These are phyloP conservation scores for Suhomyces tanzawaensis DNA, from an alignment of 805 yeast species.

Conservation along the genomic window DNA sequence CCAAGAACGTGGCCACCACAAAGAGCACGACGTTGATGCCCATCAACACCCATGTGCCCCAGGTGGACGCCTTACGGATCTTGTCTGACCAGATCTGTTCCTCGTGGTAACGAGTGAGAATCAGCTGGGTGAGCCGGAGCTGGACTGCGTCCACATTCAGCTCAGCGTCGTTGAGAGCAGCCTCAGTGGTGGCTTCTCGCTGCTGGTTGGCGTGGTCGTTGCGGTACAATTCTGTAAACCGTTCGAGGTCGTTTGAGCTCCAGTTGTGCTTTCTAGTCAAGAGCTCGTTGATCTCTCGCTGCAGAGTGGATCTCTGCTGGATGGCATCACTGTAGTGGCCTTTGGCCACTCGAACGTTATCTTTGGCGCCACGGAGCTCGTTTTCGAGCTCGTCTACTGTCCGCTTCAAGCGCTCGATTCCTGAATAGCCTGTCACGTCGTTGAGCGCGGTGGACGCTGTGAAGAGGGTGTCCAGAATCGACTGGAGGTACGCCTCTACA, in stretches of 20 bases:
- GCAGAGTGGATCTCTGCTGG: constrained; percentile 62
- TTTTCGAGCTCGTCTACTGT: constrained; percentile 57
- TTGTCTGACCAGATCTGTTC: constrained; percentile 98
- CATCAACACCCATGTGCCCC: constrained; percentile 94
- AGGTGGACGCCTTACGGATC: constrained; percentile 88
- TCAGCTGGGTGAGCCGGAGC: constrained; percentile 66
- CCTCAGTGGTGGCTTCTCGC: constrained; percentile 51
- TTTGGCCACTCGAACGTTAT: constrained; percentile 49
- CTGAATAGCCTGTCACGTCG: constrained; percentile 87
- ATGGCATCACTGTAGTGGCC: constrained; percentile 57
- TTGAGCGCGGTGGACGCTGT: constrained; percentile 70
- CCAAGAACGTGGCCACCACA: constrained; percentile 74
- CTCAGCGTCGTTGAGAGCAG: constrained; percentile 53
- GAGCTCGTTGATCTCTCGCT: constrained; percentile 81
- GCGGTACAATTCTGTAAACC: constrained; percentile 77
- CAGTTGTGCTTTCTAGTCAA: constrained; percentile 82
- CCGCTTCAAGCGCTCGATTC: constrained; percentile 68
- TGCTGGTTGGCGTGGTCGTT: constrained; percentile 75
- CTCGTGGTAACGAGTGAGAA: constrained; percentile 87
- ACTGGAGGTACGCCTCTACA: constrained; percentile 49
- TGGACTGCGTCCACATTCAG: constrained; percentile 64
- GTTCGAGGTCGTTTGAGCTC: constrained; percentile 74
- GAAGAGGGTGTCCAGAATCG: constrained; percentile 54
- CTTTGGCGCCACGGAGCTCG: constrained; percentile 48
- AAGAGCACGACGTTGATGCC: constrained; percentile 79